Base-by-base conservation (phyloP, 768 basidiomycete species). In the Filobasidium wieringae region DNA sequence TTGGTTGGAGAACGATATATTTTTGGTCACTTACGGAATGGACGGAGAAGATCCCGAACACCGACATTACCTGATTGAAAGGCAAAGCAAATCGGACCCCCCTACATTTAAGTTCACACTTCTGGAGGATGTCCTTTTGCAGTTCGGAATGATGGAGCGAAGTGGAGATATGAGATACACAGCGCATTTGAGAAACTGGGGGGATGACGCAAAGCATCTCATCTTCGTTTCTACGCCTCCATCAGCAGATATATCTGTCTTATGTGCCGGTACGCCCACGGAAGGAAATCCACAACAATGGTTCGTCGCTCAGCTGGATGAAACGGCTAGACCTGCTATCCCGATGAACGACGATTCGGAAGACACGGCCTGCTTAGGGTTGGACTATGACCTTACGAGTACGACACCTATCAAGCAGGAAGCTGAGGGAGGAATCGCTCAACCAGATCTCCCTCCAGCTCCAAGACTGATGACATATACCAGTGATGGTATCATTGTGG, bases 1-100 rank as follows among this genome's bases (percentile, higher is more conserved):
- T 27, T 78, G 77, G 77, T 64, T 77, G 15, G 77, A 78, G 63
- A 78, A 76, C 63, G 71, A 75, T 58, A 59, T 76, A 33, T 76
- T 76, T 58, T 60, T 76, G 49, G 76, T 69, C 6, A 65, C 68
- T 9, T 78, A 76, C 57, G 57, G 62, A 3, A 60, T 57, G 2
- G 27, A 63, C 5, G 34, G 41, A 1, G 53, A 31, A 17, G 57
- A 58, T 26, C 56, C 57, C 11, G 63, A 70, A 7, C 65, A 73
- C 33, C 71, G 75, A 58, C 58, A 74, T 2, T 74, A 66, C 53
- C 62, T 72, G 27, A 63, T 75, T 22, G 59, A 66, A 15, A 67
- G 74, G 2, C 58, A 63, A 39, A 24, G 51, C 6, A 68, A 67
- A 37, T 53, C 62, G 9, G 39, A 53, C 4, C 63, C 60, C 22